phyloP scores from a whole-genome alignment of 495 filamentous ascomycete genomes.

The Penicillium cosmopolitanum region DNA sequence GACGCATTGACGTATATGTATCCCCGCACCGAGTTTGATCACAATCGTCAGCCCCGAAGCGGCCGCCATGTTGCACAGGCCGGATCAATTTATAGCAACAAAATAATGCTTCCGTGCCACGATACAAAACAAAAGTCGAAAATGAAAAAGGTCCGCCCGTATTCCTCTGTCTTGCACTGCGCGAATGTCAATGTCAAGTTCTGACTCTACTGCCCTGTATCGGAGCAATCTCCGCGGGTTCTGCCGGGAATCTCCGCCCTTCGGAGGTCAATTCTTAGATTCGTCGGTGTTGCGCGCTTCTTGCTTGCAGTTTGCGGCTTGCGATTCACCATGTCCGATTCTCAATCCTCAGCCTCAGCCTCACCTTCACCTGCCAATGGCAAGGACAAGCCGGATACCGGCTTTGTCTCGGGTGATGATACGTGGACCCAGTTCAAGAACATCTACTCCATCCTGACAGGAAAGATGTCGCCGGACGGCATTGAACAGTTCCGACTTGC shows the following conservation, averaged over 20 bases:
- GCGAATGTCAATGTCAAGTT: too few relatives aligned
- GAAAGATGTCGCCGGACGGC: constrained; percentile 68
- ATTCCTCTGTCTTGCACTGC: too few relatives aligned
- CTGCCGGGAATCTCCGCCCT: constrained; percentile 41
- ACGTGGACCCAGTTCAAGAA: constrained; percentile 72
- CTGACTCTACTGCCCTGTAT: not conserved
- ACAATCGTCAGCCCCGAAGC: constrained; percentile 68
- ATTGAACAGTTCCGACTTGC: constrained; percentile 70
- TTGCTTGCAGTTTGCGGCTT: not conserved
- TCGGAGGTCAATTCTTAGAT: constrained; percentile 25
- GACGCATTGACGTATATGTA: constrained; percentile 9
- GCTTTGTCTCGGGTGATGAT: constrained; percentile 60
- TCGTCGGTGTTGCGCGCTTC: constrained; percentile 16
- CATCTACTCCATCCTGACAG: constrained; percentile 76
- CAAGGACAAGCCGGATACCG: constrained; percentile 33
- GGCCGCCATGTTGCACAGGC: constrained; percentile 26
- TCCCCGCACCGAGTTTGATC: constrained; percentile 85
- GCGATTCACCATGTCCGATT: constrained; percentile 37
- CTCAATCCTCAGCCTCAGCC: constrained; percentile 27
- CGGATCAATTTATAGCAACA: not conserved
- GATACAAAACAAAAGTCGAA: constrained; percentile 7
- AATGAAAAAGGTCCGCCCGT: too few relatives aligned
- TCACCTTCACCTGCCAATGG: constrained; percentile 15
- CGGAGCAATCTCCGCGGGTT: constrained; percentile 20
- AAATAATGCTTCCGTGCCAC: not conserved